Evolutionary conservation across 768 basidiomycete species (phyloP).

Genomic region (Boletus subcaerulescens): DNA sequence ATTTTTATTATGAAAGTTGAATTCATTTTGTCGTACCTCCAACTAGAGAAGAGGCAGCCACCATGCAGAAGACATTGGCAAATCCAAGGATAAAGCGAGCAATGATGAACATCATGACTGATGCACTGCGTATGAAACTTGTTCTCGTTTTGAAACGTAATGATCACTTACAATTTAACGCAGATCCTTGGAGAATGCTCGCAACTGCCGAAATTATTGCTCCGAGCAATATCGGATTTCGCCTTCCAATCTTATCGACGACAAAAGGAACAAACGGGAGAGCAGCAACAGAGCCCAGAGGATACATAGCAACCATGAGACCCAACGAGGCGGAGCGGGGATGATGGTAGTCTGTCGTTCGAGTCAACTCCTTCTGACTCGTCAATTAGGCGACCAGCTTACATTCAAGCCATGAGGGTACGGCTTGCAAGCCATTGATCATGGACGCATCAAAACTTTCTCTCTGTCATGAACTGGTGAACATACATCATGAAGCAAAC

Average conservation of each 20-base stretch:
- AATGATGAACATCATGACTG: not conserved
- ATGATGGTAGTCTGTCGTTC: slow-evolving; percentile 45
- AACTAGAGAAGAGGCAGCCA: slow-evolving; percentile 22
- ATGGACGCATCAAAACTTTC: slow-evolving; percentile 44
- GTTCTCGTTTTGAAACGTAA: not conserved
- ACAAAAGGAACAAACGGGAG: slow-evolving; percentile 38
- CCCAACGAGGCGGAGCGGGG: slow-evolving; percentile 46
- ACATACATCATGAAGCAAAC: not conserved
- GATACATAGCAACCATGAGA: slow-evolving; percentile 44
- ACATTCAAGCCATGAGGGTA: slow-evolving; percentile 57
- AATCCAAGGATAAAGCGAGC: slow-evolving; percentile 14
- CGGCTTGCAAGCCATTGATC: slow-evolving; percentile 61
- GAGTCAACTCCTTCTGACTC: not conserved
- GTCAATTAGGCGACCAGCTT: slow-evolving; percentile 6
- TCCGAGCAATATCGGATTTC: slow-evolving; percentile 13
- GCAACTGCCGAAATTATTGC: slow-evolving; percentile 1
- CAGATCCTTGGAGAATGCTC: not conserved
- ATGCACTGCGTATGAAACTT: not conserved
- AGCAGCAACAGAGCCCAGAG: slow-evolving; percentile 54
- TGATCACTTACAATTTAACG: not conserved
- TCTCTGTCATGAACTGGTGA: not conserved
- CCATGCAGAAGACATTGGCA: slow-evolving; percentile 10
- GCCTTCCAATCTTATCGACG: slow-evolving; percentile 12
- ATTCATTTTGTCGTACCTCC: slow-evolving; percentile 10
- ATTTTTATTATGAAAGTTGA: too few relatives aligned